Conservation (phyloP, 2,329 filamentous ascomycete species). For the Lanzia echinophila region DNA sequence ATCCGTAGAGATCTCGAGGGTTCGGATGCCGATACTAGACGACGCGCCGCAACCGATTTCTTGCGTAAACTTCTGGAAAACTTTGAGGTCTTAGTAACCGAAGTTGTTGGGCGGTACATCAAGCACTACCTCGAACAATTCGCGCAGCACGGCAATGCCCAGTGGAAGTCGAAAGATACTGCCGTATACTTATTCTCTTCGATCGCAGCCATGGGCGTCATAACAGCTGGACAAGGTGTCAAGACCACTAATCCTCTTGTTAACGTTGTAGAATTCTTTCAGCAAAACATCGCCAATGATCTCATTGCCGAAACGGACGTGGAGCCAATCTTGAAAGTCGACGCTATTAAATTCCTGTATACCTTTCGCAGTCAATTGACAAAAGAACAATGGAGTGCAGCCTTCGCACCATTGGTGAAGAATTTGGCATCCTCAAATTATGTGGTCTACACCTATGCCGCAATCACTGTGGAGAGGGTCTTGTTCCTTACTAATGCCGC, state of each 20-base stretch:
- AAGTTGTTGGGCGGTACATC: constrained; percentile 81
- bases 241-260: constrained; percentile 83
- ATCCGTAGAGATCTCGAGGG: constrained; percentile 93
- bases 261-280: constrained; percentile 91
- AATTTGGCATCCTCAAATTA: constrained; percentile 88
- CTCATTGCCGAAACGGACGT: constrained; percentile 62
- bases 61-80: constrained; percentile 80
- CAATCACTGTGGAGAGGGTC: constrained; percentile 91
- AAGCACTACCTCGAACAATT: constrained; percentile 74
- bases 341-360: constrained; percentile 97
- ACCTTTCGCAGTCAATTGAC: constrained; percentile 93
- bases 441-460: constrained; percentile 95
- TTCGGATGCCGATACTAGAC: constrained; percentile 88
- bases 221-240: constrained; percentile 83
- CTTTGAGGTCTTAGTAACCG: constrained; percentile 79
- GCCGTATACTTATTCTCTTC: constrained; percentile 96
- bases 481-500: constrained; percentile 74
- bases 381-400: constrained; percentile 83
- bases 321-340: constrained; percentile 86
- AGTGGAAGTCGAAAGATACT: constrained; percentile 97
- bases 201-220: constrained; percentile 83
- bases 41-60: constrained; percentile 92
- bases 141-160: constrained; percentile 56
- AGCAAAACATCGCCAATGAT: constrained; percentile 85
- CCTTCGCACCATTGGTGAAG: constrained; percentile 83